These are phyloP conservation scores for Gastrodia elata DNA, from an alignment of 106 monocot species.

Conservation along the genomic window DNA sequence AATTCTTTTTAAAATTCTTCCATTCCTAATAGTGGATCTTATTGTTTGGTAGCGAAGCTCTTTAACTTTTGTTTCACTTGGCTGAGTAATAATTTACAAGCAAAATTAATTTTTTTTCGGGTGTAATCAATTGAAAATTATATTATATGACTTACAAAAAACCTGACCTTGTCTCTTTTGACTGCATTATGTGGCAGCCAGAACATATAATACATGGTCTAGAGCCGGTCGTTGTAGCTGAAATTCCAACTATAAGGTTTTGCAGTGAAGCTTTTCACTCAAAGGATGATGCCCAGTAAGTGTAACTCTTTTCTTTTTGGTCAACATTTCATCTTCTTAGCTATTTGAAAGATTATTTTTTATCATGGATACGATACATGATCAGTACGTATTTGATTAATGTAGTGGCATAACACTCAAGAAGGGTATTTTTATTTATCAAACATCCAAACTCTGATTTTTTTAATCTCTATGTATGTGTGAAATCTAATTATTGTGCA, in stretches of 20 bases:
- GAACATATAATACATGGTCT: constrained; percentile 33
- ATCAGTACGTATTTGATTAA: too few species aligned
- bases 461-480: too few species aligned
- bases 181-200: constrained; percentile 18
- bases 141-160: background rate
- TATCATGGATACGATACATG: too few species aligned
- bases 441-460: too few species aligned
- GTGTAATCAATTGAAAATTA: background rate
- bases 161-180: background rate
- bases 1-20: background rate
- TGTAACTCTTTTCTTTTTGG: background rate
- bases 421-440: too few species aligned
- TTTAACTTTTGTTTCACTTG: background rate
- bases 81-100: background rate
- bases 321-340: background rate
- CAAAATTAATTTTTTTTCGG: background rate
- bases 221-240: constrained; percentile 41
- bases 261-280: constrained; percentile 26
- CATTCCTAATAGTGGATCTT: background rate
- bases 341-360: too few species aligned
- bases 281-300: constrained; percentile 61
- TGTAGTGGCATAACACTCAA: too few species aligned
- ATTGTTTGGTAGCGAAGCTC: background rate
- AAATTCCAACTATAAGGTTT: constrained; percentile 51
- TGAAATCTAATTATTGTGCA: too few species aligned